A percentile compares a stretch with the other conserved stretches of the same genome.
phyloP scores from a whole-genome alignment of 768 basidiomycete genomes.

The Suillus subalutaceus region DNA sequence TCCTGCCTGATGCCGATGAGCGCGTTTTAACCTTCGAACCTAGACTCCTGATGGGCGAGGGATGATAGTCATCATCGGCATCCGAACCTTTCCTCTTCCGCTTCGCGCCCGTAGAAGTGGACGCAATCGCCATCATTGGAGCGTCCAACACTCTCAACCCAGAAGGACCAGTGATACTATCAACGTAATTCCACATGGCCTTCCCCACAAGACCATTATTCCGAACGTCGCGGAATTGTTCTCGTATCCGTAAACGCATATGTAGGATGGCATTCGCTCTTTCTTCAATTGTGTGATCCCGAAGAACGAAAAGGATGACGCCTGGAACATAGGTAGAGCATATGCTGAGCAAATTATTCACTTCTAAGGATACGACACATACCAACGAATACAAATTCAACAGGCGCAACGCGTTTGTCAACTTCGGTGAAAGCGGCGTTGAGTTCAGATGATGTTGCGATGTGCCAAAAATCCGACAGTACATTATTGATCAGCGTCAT shows the following conservation, averaged over 20 bases:
- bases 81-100: conserved; percentile 35
- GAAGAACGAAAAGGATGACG: conserved; percentile 63
- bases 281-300: conserved; percentile 41
- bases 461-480: conserved; percentile 54
- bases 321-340: conserved; percentile 45
- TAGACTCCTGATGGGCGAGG: conserved; percentile 44
- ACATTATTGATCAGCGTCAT: conserved; percentile 55
- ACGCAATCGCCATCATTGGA: conserved; percentile 7
- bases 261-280: conserved; percentile 58
- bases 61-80: conserved; percentile 51
- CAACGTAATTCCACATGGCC: conserved; percentile 61
- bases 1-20: conserved; percentile 39
- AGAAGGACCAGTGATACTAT: conserved; percentile 39
- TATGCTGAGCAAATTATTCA: background rate
- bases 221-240: conserved; percentile 63
- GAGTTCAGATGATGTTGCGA: conserved; percentile 45
- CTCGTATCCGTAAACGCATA: conserved; percentile 59
- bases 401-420: conserved; percentile 66
- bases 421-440: conserved; percentile 56
- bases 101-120: conserved; percentile 14
- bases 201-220: conserved; percentile 58
- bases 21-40: conserved; percentile 45
- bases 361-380: conserved; percentile 13
- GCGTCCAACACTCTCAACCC: conserved; percentile 33
- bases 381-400: conserved; percentile 86